These are phyloP conservation scores for Apiosordaria backusii DNA, from an alignment of 495 filamentous ascomycete genomes.

Conservation along the genomic window DNA sequence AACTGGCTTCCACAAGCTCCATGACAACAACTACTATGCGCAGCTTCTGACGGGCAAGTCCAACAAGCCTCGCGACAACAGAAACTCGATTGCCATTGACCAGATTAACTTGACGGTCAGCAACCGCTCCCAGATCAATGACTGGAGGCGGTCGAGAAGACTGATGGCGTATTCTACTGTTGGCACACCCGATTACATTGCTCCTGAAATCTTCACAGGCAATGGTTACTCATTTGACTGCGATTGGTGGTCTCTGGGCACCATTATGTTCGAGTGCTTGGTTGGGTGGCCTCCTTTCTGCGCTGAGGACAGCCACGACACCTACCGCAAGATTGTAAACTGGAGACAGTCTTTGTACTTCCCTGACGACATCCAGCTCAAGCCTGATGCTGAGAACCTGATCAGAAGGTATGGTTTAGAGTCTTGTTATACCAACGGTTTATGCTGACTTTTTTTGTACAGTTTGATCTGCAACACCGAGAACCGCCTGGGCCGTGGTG, in stretches of 20 bases:
- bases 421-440: neutral
- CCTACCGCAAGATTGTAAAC: slow-evolving; percentile 98
- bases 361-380: slow-evolving; percentile 86
- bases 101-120: slow-evolving; percentile 98
- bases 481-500: slow-evolving; percentile 79
- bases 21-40: slow-evolving; percentile 98
- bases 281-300: slow-evolving; percentile 99
- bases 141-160: slow-evolving; percentile 92
- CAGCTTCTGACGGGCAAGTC: slow-evolving; percentile 83
- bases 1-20: slow-evolving; percentile 94
- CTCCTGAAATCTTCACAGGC: slow-evolving; percentile 95
- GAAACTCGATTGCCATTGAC: slow-evolving; percentile 90
- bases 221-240: slow-evolving; percentile 94
- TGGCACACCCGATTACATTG: slow-evolving; percentile 97
- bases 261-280: slow-evolving; percentile 99
- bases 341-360: slow-evolving; percentile 96
- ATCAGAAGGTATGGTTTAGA: slow-evolving; percentile 65
- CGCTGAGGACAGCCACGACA: slow-evolving; percentile 93
- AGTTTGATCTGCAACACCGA: slow-evolving; percentile 91
- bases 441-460: neutral
- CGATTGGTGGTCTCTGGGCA: slow-evolving; percentile 98
- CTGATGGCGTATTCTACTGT: slow-evolving; percentile 98
- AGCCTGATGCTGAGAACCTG: slow-evolving; percentile 79
- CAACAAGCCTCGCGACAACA: slow-evolving; percentile 64
- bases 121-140: slow-evolving; percentile 94